Evolutionary conservation across 768 basidiomycete species (phyloP).

Genomic region (Grammothele lineata): DNA sequence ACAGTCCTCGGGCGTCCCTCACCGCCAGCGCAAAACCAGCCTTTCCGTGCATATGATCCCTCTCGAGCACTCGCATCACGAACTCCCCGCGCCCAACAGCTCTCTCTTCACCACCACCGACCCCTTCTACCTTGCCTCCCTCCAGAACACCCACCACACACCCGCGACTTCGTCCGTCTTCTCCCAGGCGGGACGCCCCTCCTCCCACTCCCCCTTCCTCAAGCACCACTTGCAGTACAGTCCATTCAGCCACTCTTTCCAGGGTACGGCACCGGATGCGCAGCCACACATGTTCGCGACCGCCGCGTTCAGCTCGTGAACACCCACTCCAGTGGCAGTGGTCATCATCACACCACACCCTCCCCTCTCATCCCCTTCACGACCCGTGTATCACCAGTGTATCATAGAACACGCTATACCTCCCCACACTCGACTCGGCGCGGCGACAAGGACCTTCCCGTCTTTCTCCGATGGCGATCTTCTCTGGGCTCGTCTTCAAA

Average conservation of each 20-base stretch:
- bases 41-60: constrained; percentile 14
- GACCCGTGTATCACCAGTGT: constrained; percentile 12
- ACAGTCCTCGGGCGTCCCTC: constrained; percentile 5
- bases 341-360: background rate
- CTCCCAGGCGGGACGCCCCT: constrained; percentile 33
- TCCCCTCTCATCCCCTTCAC: constrained; percentile 5
- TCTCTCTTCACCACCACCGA: constrained; percentile 43
- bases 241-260: constrained; percentile 7
- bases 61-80: constrained; percentile 17
- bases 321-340: too few relatives aligned
- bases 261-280: constrained; percentile 13
- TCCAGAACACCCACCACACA: constrained; percentile 30
- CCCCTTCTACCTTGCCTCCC: constrained; percentile 45
- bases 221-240: constrained; percentile 12
- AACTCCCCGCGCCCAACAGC: constrained; percentile 23
- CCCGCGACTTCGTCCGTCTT: constrained; percentile 31
- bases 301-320: constrained; percentile 11
- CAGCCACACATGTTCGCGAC: constrained; percentile 14
- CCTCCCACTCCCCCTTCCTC: constrained; percentile 38
- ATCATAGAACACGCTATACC: constrained; percentile 8
- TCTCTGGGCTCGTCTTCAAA: too few relatives aligned
- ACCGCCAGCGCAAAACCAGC: constrained; percentile 14
- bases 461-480: too few relatives aligned
- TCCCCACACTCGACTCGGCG: background rate
- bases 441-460: background rate